Conservation (phyloP, 306 rosid genomes). For the Inga leiocalycina region DNA sequence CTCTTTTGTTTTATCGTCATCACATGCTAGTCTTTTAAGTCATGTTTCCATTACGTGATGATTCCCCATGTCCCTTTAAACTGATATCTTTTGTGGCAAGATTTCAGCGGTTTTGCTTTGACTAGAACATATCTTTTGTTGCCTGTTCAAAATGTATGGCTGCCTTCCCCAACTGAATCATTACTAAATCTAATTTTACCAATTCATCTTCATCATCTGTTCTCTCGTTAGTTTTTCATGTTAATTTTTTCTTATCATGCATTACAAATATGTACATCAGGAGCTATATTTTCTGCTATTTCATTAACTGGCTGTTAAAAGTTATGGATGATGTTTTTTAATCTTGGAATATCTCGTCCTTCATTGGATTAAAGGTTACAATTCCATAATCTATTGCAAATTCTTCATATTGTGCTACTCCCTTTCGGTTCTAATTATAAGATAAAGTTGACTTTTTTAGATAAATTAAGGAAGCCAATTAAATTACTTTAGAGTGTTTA, state of each 20-base stretch:
- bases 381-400: neutral
- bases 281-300: neutral
- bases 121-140: neutral
- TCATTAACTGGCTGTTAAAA: neutral
- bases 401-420: neutral
- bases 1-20: constrained; percentile 21
- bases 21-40: neutral
- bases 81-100: neutral
- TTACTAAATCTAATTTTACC: neutral
- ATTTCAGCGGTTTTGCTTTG: neutral
- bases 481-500: too few species aligned
- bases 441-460: too few species aligned
- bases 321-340: neutral
- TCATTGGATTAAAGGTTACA: neutral
- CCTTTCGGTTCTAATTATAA: too few species aligned
- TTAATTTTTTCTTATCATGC: neutral
- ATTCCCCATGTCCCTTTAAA: constrained; percentile 1
- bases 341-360: neutral
- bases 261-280: neutral
- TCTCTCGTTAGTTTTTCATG: neutral
- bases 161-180: neutral
- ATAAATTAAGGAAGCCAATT: too few species aligned
- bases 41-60: neutral
- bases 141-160: neutral
- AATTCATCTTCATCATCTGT: neutral